Base-by-base conservation (phyloP, 2,329 filamentous ascomycete species). In the Shiraia sp. region DNA sequence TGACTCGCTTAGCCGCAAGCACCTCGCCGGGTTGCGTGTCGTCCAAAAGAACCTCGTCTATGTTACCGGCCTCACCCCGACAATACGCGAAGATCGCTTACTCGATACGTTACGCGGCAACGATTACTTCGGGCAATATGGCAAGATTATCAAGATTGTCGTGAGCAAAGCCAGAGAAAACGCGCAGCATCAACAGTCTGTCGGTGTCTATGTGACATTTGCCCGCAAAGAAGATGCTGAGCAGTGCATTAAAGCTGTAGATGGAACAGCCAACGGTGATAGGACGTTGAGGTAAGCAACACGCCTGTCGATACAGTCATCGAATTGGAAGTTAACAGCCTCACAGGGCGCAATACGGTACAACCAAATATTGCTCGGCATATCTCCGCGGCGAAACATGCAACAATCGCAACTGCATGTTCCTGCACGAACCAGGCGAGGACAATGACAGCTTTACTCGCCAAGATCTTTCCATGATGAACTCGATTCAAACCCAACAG, bases 11-110 rank as follows among this genome's bases (percentile, higher is more conserved):
- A 96, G 90, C 69, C 87, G 93, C 51, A 97, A 97, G 70, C 96
- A 96, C 65, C 81, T 99, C 19, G 90, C 95, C 39, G 93, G 93
- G 42, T 88, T 99, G 34, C 84, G 93, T 34, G 93, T 99, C 31
- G 90, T 97, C 28, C 93, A 99, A 72, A 97, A 97, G 76, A 99
- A 99, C 66, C 82, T 99, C 32, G 93, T 99, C 52, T 99, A 99
- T 70, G 92, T 99, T 51, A 96, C 95, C 25, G 93, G 93, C 36
- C 78, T 99, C 17, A 95, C 88, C 49, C 93, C 93, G 10, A 91
- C 87, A 24, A 89, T 95, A 48, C 86, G 89, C 51, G 93, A 99
- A 72, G 91, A 97, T 66, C 89, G 92, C 57, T 78, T 99, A 3
- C 79, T 97, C 32, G 89, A 92, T 69, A 96, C 91, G 0, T 76